Conservation (phyloP, 306 rosid genomes). For the Cucumis cinereus region DNA sequence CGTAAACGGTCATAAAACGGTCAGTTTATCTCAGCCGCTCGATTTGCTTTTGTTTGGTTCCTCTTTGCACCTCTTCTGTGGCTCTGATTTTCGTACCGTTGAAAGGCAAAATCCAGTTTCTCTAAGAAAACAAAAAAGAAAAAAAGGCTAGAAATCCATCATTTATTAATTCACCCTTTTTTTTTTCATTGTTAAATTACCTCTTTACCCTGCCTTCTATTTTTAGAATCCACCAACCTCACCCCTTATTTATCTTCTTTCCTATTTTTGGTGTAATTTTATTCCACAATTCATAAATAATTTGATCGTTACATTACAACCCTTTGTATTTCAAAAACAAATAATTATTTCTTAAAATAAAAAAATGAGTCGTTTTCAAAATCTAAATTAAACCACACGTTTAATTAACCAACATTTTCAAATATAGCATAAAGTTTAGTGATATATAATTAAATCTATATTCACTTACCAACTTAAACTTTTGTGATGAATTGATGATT, state of each 20-base stretch:
- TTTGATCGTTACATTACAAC: not conserved
- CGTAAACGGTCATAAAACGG: conserved; percentile 40
- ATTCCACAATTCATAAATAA: not conserved
- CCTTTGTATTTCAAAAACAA: not conserved
- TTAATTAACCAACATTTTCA: too few species aligned
- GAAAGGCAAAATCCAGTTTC: not conserved
- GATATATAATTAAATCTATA: too few species aligned
- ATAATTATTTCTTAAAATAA: too few species aligned
- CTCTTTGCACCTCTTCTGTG: not conserved
- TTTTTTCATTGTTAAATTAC: not conserved
- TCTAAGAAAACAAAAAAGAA: not conserved
- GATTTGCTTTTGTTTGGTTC: not conserved
- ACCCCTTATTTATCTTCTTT: not conserved
- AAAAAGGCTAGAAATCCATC: not conserved
- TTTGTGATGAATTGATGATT: too few species aligned
- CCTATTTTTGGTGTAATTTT: not conserved
- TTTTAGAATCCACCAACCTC: not conserved
- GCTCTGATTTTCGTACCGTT: conserved; percentile 22
- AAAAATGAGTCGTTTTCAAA: too few species aligned
- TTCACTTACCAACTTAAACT: too few species aligned
- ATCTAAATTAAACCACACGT: too few species aligned
- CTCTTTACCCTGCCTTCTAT: not conserved
- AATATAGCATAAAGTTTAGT: too few species aligned
- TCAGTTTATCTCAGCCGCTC: conserved; percentile 10
- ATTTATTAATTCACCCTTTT: not conserved